Percentiles rank a stretch among this genome's conserved stretches.
Evolutionary conservation across 176 grass and related monocot species (phyloP).

Genomic region (Ampelocalamus luodianensis): DNA sequence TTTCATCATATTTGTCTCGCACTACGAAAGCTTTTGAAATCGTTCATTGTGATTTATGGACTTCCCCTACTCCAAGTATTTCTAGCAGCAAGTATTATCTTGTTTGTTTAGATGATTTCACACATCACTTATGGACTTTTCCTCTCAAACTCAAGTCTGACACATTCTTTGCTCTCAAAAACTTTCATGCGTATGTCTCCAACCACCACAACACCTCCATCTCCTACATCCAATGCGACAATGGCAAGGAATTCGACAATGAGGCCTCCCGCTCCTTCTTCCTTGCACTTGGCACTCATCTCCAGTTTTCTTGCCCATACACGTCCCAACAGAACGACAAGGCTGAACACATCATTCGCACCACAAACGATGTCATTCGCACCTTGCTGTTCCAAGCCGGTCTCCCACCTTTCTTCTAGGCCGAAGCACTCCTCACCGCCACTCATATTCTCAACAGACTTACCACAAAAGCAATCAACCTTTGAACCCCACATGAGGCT

Average conservation of each 20-base stretch:
- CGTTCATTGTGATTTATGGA: not conserved
- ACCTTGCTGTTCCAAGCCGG: not conserved
- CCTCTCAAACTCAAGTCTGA: not conserved
- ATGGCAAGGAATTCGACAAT: not conserved
- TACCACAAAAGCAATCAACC: not conserved
- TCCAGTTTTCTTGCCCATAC: accelerated
- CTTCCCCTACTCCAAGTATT: not conserved
- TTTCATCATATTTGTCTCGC: not conserved
- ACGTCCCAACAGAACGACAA: not conserved
- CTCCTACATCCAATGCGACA: not conserved
- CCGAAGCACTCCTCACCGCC: not conserved
- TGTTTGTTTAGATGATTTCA: not conserved
- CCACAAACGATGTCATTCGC: not conserved
- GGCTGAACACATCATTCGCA: no score
- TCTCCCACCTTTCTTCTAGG: not conserved
- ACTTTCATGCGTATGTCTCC: not conserved
- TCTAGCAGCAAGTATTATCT: not conserved
- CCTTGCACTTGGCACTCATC: not conserved
- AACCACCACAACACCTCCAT: not conserved
- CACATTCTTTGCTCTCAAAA: not conserved
- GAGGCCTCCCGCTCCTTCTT: not conserved
- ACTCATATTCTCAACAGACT: not conserved
- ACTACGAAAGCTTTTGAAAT: not conserved
- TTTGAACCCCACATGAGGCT: not conserved
- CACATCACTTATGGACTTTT: not conserved